A percentile compares a stretch with the other conserved stretches of the same genome.
Conservation (phyloP, 441 rosid species). For the Francoa sonchifolia region DNA sequence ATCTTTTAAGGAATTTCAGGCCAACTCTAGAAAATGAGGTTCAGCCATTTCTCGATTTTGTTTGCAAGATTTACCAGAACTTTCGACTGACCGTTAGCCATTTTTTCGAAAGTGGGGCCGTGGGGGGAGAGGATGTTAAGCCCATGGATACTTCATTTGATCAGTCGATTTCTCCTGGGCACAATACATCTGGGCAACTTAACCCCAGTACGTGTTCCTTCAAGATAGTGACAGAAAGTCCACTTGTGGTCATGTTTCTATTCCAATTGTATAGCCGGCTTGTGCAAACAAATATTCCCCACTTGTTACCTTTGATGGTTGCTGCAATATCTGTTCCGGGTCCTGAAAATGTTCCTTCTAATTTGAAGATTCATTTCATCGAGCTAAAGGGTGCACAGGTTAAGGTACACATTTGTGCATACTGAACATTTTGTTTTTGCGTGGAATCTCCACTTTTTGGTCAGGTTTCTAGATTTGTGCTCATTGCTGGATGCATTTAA, state of each 20-base stretch:
- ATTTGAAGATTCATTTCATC: constrained; percentile 65
- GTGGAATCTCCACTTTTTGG: too few relatives aligned
- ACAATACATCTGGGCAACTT: constrained; percentile 56
- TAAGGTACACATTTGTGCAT: constrained; percentile 49
- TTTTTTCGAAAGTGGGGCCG: constrained; percentile 63
- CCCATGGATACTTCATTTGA: constrained; percentile 71
- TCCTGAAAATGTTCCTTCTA: constrained; percentile 79
- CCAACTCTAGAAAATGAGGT: constrained; percentile 83
- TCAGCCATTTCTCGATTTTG: constrained; percentile 92
- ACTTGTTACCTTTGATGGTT: constrained; percentile 89
- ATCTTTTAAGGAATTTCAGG: constrained; percentile 86
- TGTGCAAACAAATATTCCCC: constrained; percentile 90
- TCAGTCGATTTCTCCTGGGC: constrained; percentile 46
- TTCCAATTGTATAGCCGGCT: constrained; percentile 87
- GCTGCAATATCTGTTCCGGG: constrained; percentile 94
- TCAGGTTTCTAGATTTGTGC: too few relatives aligned
- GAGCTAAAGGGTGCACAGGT: constrained; percentile 98
- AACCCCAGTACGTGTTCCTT: constrained; percentile 89
- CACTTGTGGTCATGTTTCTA: constrained; percentile 94
- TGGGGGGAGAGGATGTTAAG: constrained; percentile 46
- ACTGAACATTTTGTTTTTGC: too few relatives aligned
- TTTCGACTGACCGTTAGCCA: constrained; percentile 75
- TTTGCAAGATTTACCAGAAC: constrained; percentile 89
- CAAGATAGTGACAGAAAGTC: constrained; percentile 95
- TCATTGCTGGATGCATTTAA: too few relatives aligned